Evolutionary conservation across 2,329 filamentous ascomycete genomes (phyloP).

Genomic region (Herpotrichia juniperi): DNA sequence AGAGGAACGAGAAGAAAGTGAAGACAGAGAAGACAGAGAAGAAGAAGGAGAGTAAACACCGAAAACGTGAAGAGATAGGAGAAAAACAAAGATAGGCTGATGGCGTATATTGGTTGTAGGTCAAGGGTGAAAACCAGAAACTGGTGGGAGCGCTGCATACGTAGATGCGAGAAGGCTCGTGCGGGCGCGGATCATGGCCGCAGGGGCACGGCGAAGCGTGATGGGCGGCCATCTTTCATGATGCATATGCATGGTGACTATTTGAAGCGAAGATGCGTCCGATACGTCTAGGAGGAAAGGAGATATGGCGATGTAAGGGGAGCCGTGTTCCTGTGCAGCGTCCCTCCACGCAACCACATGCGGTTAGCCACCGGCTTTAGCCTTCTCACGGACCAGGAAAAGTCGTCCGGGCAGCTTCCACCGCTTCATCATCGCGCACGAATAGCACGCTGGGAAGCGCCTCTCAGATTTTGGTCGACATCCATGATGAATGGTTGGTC

Average conservation of each 20-base stretch:
- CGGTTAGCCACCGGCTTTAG: background rate
- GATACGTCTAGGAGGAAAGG: background rate
- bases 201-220: background rate
- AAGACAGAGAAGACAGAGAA: conserved; percentile 4
- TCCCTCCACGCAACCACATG: background rate
- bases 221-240: background rate
- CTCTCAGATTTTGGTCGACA: background rate
- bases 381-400: background rate
- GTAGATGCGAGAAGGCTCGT: conserved; percentile 19
- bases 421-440: background rate
- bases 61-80: conserved; percentile 1
- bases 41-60: too few relatives aligned
- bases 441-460: background rate
- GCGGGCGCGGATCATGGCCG: background rate
- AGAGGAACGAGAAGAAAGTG: conserved; percentile 3
- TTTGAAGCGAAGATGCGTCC: background rate
- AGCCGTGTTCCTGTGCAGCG: background rate
- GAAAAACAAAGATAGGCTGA: background rate
- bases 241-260: background rate
- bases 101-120: conserved; percentile 8
- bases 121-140: conserved; percentile 11
- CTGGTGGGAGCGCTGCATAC: conserved; percentile 13
- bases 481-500: background rate
- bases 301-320: background rate
- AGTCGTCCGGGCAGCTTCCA: background rate